phyloP scores from a whole-genome alignment of 1,284 basidiomycete species.

The Ustilago tritici region DNA sequence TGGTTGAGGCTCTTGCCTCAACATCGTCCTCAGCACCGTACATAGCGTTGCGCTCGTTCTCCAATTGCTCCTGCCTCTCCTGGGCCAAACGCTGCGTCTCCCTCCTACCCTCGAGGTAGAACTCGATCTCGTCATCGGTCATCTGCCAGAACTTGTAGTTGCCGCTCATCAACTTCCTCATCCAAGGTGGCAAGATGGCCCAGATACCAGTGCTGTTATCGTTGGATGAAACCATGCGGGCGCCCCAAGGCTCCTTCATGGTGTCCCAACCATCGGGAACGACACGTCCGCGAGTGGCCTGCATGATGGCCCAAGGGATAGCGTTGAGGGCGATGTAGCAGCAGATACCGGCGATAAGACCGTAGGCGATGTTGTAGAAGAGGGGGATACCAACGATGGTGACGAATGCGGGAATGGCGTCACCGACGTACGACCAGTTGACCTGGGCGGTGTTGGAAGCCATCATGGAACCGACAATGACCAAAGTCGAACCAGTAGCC shows the following conservation, averaged over 20 bases:
- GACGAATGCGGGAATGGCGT: constrained; percentile 76
- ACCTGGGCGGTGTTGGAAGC: constrained; percentile 86
- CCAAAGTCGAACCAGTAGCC: constrained; percentile 87
- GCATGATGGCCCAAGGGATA: constrained; percentile 75
- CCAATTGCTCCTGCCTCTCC: constrained; percentile 51
- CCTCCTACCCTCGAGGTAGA: constrained; percentile 62
- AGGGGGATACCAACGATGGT: constrained; percentile 57
- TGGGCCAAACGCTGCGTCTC: constrained; percentile 52
- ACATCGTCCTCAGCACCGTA: constrained; percentile 46
- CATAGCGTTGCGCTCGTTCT: constrained; percentile 52
- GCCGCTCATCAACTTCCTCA: constrained; percentile 59
- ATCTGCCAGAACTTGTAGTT: constrained; percentile 66
- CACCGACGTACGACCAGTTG: constrained; percentile 87
- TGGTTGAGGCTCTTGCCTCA: constrained; percentile 36
- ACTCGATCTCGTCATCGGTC: constrained; percentile 63
- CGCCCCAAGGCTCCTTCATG: constrained; percentile 65
- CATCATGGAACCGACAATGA: constrained; percentile 90
- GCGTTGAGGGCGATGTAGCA: constrained; percentile 82
- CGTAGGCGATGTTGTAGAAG: constrained; percentile 82
- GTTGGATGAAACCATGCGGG: constrained; percentile 43
- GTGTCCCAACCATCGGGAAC: constrained; percentile 75
- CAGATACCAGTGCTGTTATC: constrained; percentile 47
- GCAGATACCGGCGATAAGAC: constrained; percentile 82
- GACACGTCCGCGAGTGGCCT: constrained; percentile 76
- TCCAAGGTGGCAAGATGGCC: constrained; percentile 64